phyloP scores from a whole-genome alignment of 2,329 filamentous ascomycete genomes.

The Apiospora saccharicola region DNA sequence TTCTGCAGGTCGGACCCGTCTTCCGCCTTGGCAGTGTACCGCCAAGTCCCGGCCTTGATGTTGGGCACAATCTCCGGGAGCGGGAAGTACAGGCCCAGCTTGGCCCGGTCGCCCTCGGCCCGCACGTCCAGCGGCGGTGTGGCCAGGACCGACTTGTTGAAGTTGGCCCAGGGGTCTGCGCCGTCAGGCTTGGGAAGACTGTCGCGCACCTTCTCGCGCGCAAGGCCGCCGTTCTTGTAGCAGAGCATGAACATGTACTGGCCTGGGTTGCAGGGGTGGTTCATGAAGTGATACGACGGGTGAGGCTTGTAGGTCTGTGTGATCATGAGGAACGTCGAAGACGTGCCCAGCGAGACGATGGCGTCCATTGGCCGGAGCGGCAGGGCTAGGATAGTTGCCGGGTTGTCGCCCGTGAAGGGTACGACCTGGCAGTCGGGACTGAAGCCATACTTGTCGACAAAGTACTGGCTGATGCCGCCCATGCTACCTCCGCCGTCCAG shows the following conservation, averaged over 20 bases:
- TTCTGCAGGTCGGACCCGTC: constrained; percentile 59
- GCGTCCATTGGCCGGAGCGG: constrained; percentile 88
- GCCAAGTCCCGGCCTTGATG: constrained; percentile 84
- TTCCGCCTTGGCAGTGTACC: constrained; percentile 67
- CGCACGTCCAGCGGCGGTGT: constrained; percentile 74
- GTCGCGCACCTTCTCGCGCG: constrained; percentile 89
- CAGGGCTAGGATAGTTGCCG: constrained; percentile 89
- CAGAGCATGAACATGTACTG: constrained; percentile 99
- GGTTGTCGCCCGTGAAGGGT: constrained; percentile 95
- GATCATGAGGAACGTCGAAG: constrained; percentile 97
- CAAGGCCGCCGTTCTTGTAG: constrained; percentile 97
- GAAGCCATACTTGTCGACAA: constrained; percentile 81
- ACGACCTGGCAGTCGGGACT: constrained; percentile 75
- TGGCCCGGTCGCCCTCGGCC: constrained; percentile 66
- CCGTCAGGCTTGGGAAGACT: constrained; percentile 66
- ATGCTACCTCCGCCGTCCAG: constrained; percentile 82
- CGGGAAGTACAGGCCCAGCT: constrained; percentile 93
- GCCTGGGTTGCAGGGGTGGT: constrained; percentile 88
- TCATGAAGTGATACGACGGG: constrained; percentile 95
- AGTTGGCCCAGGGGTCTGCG: constrained; percentile 74
- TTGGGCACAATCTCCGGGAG: constrained; percentile 96
- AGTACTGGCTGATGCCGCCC: constrained; percentile 80
- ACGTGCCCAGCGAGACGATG: constrained; percentile 93
- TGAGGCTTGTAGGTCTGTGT: constrained; percentile 91
- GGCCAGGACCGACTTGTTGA: constrained; percentile 76